Conservation (phyloP, 129 eudicot species). For the Centaurea solstitialis region DNA sequence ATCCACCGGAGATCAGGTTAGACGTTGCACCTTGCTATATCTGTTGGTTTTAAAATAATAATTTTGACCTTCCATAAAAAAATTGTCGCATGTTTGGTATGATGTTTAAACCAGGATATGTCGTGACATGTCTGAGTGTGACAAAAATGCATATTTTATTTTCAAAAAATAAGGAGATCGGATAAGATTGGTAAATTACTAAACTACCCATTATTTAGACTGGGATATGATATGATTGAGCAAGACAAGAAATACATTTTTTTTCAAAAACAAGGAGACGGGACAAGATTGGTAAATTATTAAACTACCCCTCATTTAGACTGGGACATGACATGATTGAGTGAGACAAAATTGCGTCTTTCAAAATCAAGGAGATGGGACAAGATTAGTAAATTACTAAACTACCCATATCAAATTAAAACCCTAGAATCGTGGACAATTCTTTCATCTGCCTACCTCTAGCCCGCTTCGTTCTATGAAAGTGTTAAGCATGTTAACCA, state of each 20-base stretch:
- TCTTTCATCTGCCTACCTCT: neutral
- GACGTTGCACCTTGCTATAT: neutral
- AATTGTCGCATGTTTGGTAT: neutral
- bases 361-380: no score
- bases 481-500: no score
- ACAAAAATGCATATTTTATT: neutral
- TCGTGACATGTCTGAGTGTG: neutral
- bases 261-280: no score
- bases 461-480: no score
- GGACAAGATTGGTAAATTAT: no score
- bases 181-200: neutral
- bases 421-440: neutral
- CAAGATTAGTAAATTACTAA: no score
- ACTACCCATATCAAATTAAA: neutral
- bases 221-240: no score
- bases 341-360: no score
- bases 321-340: no score
- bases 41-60: neutral
- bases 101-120: neutral
- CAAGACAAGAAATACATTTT: no score
- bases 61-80: neutral
- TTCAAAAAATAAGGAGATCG: neutral
- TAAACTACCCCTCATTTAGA: no score
- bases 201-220: neutral
- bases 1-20: slow-evolving; percentile 78